Conservation (phyloP, 495 filamentous ascomycete species). For the Evernia prunastri region DNA sequence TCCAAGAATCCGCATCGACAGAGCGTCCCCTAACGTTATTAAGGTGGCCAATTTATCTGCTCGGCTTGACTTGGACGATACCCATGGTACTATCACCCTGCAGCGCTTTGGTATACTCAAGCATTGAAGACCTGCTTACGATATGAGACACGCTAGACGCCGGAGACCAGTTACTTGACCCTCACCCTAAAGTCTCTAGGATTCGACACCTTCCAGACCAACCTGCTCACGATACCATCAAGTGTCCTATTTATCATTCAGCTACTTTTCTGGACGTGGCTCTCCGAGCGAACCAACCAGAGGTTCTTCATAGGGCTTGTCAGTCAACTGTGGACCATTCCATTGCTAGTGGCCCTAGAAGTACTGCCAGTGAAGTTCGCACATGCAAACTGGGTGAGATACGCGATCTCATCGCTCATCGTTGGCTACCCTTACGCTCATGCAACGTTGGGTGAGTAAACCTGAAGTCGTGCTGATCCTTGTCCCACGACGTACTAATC, state of each 20-base stretch:
- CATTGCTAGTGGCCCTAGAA: conserved; percentile 48
- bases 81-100: conserved; percentile 46
- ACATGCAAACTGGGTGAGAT: conserved; percentile 14
- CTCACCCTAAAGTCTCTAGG: conserved; percentile 53
- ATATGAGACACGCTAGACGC: too few species aligned
- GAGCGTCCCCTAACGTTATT: too few species aligned
- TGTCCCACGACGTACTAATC: not conserved
- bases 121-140: too few species aligned
- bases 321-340: conserved; percentile 53
- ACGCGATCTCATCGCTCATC: conserved; percentile 21
- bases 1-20: too few species aligned
- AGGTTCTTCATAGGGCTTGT: conserved; percentile 44
- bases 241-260: conserved; percentile 40
- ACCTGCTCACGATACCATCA: conserved; percentile 61
- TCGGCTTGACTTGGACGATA: conserved; percentile 53
- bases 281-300: conserved; percentile 54
- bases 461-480: too few species aligned
- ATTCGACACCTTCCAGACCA: conserved; percentile 61
- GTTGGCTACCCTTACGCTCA: conserved; percentile 31
- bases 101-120: too few species aligned
- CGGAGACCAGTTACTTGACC: conserved; percentile 56
- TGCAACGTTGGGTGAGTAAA: conserved; percentile 28
- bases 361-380: conserved; percentile 31
- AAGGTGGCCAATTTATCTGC: conserved; percentile 63
- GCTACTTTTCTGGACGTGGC: conserved; percentile 49